Evolutionary conservation across 2,329 filamentous ascomycete species (phyloP), one percentile per base, ranked within the genome.

Genomic region (Cladosporium sp.): DNA sequence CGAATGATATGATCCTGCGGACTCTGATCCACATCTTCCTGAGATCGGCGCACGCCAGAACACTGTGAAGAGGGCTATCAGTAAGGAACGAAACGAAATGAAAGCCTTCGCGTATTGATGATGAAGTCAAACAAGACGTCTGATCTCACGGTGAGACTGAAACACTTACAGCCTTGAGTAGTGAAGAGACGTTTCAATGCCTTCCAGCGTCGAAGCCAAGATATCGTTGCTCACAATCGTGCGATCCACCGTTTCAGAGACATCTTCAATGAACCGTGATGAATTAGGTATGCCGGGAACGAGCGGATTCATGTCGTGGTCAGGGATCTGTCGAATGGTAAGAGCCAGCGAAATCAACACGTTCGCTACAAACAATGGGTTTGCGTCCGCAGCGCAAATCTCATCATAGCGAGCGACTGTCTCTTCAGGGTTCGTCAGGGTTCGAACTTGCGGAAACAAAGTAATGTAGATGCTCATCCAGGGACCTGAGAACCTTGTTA

Each of bases 1-100:
- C 67, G 19, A 71, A 56, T 3, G 68, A 63, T 20, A 69, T 64
- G 16, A 64, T 56, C 35, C 67, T 62, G n/a, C 69, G 68, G 15
- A 71, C 48, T 18, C 57, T 59, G 18, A 71, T 54, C 68, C 68
- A 72, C 19, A 62, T 57, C 20, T 63, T 66, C 38, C 63, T 60
- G 16, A 70, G 59, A 27, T 64, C 65, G 2, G 66, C 67, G 20
- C 60, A 61, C 7, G 64, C 61, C 15, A 67, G 57, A 50, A 63
- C 61, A 25, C 64, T 69, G 30, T 12, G n/a, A 48, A 12, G 22
- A 36, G 32, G 7, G 15, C 15, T 35, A 35, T n/a, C n/a, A n/a
- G n/a, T n/a, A n/a, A n/a, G n/a, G n/a, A n/a, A n/a, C n/a, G n/a
- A n/a, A n/a, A n/a, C n/a, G n/a, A n/a, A n/a, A n/a, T n/a, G n/a